Conservation (phyloP, 805 yeast genomes). For the Zygosaccharomyces bailii region DNA sequence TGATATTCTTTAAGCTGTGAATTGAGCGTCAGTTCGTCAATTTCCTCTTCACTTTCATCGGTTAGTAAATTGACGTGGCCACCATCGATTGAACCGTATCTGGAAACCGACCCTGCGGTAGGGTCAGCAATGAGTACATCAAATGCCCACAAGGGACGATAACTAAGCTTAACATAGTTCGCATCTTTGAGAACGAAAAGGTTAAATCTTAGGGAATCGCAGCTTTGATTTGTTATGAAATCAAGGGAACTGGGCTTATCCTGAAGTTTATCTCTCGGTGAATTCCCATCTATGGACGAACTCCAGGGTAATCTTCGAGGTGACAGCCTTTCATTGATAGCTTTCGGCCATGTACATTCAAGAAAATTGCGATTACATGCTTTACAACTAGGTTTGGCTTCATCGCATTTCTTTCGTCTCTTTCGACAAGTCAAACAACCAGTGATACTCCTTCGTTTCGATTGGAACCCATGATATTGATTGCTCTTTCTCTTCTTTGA, state of each 20-base stretch:
- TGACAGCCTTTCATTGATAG: not conserved
- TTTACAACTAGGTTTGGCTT: conserved; percentile 9
- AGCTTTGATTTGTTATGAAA: not conserved
- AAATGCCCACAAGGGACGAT: conserved; percentile 4
- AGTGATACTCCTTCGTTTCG: conserved; percentile 10
- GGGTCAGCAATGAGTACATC: conserved; percentile 7
- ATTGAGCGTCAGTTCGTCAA: not conserved
- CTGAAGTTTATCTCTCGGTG: not conserved
- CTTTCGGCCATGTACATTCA: conserved; percentile 14
- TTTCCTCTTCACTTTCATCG: not conserved
- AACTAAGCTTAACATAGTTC: conserved; percentile 2
- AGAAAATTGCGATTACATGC: conserved; percentile 14
- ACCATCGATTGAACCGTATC: not conserved
- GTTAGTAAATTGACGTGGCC: not conserved
- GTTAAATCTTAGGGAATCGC: conserved; percentile 4
- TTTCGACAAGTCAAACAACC: conserved; percentile 15
- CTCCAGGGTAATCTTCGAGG: too few relatives aligned
- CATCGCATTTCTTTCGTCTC: conserved; percentile 16
- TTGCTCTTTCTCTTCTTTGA: not conserved
- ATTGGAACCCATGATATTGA: not conserved
- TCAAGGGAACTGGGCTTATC: not conserved
- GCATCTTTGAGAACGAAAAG: conserved; percentile 4
- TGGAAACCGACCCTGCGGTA: conserved; percentile 3
- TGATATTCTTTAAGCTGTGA: conserved; percentile 3
- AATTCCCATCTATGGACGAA: not conserved